Conservation (phyloP, 768 basidiomycete species). For the Boletus patriciae region DNA sequence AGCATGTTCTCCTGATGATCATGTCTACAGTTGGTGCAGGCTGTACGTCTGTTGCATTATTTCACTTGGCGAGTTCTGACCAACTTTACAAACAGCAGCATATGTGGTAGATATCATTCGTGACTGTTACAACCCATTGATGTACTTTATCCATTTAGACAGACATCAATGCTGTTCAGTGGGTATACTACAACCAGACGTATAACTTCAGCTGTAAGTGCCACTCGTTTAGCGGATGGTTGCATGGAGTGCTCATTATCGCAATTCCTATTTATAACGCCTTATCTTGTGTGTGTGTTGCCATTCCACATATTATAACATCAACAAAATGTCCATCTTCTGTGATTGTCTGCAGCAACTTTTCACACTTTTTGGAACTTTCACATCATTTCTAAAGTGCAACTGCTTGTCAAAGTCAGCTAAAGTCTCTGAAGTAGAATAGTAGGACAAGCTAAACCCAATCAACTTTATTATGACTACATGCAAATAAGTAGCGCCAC, state of each 20-base stretch:
- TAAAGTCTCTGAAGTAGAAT: too few species aligned
- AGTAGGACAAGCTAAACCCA: too few species aligned
- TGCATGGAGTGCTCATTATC: background rate
- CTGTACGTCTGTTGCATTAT: slow-evolving; percentile 17
- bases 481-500: too few species aligned
- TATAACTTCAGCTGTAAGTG: slow-evolving; percentile 51
- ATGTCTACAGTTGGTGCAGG: slow-evolving; percentile 51
- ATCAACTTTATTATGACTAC: too few species aligned
- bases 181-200: slow-evolving; percentile 61
- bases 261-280: background rate
- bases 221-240: background rate
- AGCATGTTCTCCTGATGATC: slow-evolving; percentile 65
- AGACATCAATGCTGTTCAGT: slow-evolving; percentile 72
- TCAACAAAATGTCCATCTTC: too few species aligned
- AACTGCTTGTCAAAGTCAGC: too few species aligned
- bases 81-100: slow-evolving; percentile 33
- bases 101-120: slow-evolving; percentile 40
- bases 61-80: background rate
- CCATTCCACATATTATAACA: slow-evolving; percentile 26
- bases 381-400: too few species aligned
- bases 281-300: background rate
- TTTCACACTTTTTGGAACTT: too few species aligned
- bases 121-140: background rate
- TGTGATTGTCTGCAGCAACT: too few species aligned
- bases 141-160: slow-evolving; percentile 36